Conservation (phyloP, 1,284 basidiomycete genomes). For the Exobasidium cylindrosporum region DNA sequence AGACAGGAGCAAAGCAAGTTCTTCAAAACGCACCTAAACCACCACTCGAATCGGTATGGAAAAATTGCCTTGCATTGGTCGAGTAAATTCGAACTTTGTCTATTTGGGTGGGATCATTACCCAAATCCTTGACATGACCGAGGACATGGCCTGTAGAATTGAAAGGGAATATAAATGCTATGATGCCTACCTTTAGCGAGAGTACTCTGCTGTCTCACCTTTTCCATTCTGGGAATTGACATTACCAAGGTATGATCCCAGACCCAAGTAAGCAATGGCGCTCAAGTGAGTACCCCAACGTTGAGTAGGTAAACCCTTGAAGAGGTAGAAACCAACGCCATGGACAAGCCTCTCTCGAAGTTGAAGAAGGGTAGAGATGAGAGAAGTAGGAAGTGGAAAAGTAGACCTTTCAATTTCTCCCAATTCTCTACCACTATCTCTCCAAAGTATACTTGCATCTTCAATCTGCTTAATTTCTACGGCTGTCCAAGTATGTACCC, state of each 20-base stretch:
- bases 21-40: too few relatives aligned
- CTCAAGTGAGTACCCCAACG: conserved; percentile 55
- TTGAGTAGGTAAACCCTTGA: conserved; percentile 57
- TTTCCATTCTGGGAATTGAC: conserved; percentile 56
- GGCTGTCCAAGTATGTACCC: conserved; percentile 37
- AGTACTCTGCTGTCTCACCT: too few relatives aligned
- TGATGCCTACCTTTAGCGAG: too few relatives aligned
- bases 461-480: conserved; percentile 37
- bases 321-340: conserved; percentile 56
- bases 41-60: conserved; percentile 49
- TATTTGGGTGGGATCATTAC: conserved; percentile 58
- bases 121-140: conserved; percentile 58
- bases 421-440: conserved; percentile 33
- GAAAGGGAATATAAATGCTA: too few relatives aligned
- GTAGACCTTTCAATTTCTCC: conserved; percentile 46
- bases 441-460: conserved; percentile 30
- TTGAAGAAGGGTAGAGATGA: conserved; percentile 26
- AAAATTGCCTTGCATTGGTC: conserved; percentile 57
- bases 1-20: too few relatives aligned
- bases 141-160: conserved; percentile 58
- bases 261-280: conserved; percentile 57
- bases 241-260: conserved; percentile 56
- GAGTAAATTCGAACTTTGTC: conserved; percentile 59
- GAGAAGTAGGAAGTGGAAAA: conserved; percentile 35
- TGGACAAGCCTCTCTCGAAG: conserved; percentile 32